phyloP scores from a whole-genome alignment of 768 basidiomycete species.

The Paxillus ammoniavirescens region DNA sequence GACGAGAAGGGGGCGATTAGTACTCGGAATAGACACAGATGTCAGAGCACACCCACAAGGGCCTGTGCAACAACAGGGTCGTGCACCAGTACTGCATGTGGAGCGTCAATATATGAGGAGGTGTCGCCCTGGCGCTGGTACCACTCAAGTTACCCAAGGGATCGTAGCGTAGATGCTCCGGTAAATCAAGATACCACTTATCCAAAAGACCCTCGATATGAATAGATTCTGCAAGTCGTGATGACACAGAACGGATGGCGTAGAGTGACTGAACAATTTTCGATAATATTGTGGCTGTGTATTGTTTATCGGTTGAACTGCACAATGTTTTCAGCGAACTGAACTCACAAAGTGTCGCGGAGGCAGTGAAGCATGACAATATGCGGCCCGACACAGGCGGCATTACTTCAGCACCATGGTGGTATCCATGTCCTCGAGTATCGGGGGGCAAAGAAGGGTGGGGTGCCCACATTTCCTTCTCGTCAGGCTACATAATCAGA shows the following conservation, averaged over 20 bases:
- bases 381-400: slow-evolving; percentile 44
- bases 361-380: slow-evolving; percentile 77
- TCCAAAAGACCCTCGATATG: slow-evolving; percentile 62
- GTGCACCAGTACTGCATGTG: slow-evolving; percentile 90
- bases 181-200: slow-evolving; percentile 74
- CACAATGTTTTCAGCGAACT: background rate
- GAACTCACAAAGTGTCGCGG: slow-evolving; percentile 65
- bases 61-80: slow-evolving; percentile 69
- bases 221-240: slow-evolving; percentile 56
- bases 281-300: slow-evolving; percentile 63
- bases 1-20: background rate
- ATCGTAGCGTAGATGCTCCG: slow-evolving; percentile 53
- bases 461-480: slow-evolving; percentile 53
- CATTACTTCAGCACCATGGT: slow-evolving; percentile 14
- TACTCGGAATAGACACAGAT: background rate
- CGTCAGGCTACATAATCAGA: slow-evolving; percentile 50
- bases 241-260: slow-evolving; percentile 53
- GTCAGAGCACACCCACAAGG: slow-evolving; percentile 55
- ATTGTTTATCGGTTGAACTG: slow-evolving; percentile 5
- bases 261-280: slow-evolving; percentile 72
- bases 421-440: slow-evolving; percentile 28
- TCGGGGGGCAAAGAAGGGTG: slow-evolving; percentile 36
- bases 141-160: slow-evolving; percentile 31
- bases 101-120: slow-evolving; percentile 66
- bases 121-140: slow-evolving; percentile 30